These are phyloP conservation scores for Acorus gramineus DNA, from an alignment of 106 monocot genomes.

Conservation along the genomic window DNA sequence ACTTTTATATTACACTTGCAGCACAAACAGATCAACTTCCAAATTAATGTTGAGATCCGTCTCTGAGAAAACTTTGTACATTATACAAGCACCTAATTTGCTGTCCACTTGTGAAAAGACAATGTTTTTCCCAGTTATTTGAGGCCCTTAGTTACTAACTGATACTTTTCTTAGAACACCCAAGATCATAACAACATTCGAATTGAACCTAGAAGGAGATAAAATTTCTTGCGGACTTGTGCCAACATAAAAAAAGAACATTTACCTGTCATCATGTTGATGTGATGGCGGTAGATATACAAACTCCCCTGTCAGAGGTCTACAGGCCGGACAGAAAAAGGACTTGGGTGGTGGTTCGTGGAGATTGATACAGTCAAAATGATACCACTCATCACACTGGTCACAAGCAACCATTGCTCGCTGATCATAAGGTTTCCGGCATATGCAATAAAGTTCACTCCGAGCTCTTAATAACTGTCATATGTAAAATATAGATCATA, in stretches of 20 bases:
- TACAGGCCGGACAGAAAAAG: slow-evolving; percentile 67
- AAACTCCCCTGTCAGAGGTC: slow-evolving; percentile 34
- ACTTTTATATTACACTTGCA: no score
- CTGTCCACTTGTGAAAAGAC: no score
- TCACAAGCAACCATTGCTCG: slow-evolving; percentile 86
- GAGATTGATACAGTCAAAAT: slow-evolving; percentile 65
- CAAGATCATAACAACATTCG: no score
- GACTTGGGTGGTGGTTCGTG: slow-evolving; percentile 25
- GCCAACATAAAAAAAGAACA: neutral
- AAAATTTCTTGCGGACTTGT: no score
- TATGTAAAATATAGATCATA: slow-evolving; percentile 2
- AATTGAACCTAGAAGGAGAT: no score
- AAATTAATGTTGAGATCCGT: no score
- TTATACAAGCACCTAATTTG: no score
- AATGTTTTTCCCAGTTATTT: no score
- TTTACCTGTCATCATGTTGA: slow-evolving; percentile 24
- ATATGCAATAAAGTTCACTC: slow-evolving; percentile 76
- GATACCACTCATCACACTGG: slow-evolving; percentile 84
- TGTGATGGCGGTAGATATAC: slow-evolving; percentile 19
- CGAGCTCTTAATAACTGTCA: slow-evolving; percentile 42
- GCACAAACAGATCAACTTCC: no score
- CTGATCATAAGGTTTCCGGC: slow-evolving; percentile 63
- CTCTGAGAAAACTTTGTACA: no score
- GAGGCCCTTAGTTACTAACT: no score
- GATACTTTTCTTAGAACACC: no score